These are phyloP conservation scores for Pythium periplocum DNA, from an alignment of 352 stramenopile genomes.

Conservation along the genomic window DNA sequence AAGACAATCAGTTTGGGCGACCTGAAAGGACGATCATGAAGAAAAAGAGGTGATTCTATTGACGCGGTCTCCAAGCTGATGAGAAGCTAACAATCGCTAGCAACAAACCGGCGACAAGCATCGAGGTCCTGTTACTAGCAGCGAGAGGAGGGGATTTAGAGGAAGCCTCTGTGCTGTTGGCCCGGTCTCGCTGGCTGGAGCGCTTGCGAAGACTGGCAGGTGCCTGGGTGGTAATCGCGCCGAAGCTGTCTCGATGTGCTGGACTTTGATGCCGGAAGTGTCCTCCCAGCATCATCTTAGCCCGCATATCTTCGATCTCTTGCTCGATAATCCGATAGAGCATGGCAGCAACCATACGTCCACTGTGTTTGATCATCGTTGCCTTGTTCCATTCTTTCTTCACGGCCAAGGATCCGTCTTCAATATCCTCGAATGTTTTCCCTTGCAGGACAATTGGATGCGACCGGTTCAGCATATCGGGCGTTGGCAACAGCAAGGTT, in stretches of 20 bases:
- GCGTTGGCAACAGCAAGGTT: constrained; percentile 59
- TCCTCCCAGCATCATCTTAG: constrained; percentile 22
- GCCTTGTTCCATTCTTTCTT: constrained; percentile 74
- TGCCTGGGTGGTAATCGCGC: not conserved
- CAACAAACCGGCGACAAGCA: no score
- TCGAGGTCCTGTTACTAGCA: no score
- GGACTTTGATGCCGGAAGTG: constrained; percentile 23
- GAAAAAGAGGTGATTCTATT: no score
- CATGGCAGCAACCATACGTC: constrained; percentile 68
- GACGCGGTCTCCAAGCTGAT: no score
- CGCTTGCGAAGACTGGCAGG: not conserved
- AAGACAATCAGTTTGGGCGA: no score
- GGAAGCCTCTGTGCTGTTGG: no score
- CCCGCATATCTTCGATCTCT: constrained; percentile 57
- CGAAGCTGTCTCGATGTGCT: not conserved
- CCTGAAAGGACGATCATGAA: no score
- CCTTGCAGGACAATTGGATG: constrained; percentile 73
- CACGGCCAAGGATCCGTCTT: constrained; percentile 21
- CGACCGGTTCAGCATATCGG: constrained; percentile 41
- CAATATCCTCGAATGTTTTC: constrained; percentile 72
- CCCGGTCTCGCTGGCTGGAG: no score
- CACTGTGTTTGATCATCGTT: constrained; percentile 83
- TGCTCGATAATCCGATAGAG: constrained; percentile 86
- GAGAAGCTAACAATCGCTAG: no score
- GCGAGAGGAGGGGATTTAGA: no score